These are phyloP conservation scores for Acanthochlamys bracteata DNA, from an alignment of 106 monocot species.

Conservation along the genomic window DNA sequence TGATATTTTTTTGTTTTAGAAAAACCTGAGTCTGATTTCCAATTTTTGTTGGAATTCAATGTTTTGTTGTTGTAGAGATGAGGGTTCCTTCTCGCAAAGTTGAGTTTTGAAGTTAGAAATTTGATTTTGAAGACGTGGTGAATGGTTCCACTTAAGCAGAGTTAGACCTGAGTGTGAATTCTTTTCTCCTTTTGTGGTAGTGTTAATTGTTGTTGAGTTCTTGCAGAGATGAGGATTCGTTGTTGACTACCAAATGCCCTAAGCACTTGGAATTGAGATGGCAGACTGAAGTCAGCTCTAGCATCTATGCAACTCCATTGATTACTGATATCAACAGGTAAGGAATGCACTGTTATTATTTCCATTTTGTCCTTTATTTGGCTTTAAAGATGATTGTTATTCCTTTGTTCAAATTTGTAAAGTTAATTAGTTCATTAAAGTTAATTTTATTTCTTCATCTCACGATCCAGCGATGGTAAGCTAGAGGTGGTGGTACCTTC, in stretches of 20 bases:
- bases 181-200: background rate
- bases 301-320: slow-evolving; percentile 84
- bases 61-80: no score
- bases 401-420: background rate
- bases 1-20: no score
- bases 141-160: background rate
- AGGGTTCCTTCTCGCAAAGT: no score
- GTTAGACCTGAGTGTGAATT: background rate
- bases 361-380: background rate
- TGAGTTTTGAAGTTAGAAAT: no score
- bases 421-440: background rate
- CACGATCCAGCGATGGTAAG: slow-evolving; percentile 66
- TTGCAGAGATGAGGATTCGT: slow-evolving; percentile 83
- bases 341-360: background rate
- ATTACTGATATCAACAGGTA: slow-evolving; percentile 95
- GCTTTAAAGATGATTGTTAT: background rate
- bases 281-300: slow-evolving; percentile 98
- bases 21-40: no score
- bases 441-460: background rate
- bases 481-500: slow-evolving; percentile 92
- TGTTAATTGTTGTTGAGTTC: background rate
- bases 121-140: background rate
- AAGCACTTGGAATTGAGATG: slow-evolving; percentile 81
- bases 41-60: no score
- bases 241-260: slow-evolving; percentile 73